phyloP scores from a whole-genome alignment of 2,329 filamentous ascomycete species.

The Fusarium sp. region DNA sequence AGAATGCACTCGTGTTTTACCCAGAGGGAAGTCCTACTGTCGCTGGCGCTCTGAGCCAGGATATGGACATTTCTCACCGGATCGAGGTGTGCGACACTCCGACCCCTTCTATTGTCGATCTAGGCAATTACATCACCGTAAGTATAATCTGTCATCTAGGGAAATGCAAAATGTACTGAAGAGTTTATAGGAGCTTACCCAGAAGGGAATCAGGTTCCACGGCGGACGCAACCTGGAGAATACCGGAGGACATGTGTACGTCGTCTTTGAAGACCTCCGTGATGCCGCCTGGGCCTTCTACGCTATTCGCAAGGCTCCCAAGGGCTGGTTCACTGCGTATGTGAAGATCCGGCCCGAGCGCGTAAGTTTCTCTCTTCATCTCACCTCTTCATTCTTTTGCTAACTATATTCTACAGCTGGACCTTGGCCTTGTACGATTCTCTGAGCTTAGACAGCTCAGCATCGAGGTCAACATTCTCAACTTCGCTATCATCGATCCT shows the following conservation, averaged over 20 bases:
- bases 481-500: slow-evolving; percentile 27
- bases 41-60: slow-evolving; percentile 53
- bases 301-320: slow-evolving; percentile 53
- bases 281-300: slow-evolving; percentile 62
- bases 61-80: slow-evolving; percentile 55
- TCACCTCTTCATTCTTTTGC: not conserved
- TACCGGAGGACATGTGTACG: slow-evolving; percentile 55
- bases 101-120: slow-evolving; percentile 46
- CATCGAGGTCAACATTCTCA: slow-evolving; percentile 37
- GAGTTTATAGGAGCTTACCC: slow-evolving; percentile 49
- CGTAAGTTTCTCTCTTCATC: slow-evolving; percentile 4
- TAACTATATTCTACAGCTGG: not conserved
- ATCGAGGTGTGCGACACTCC: slow-evolving; percentile 51
- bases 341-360: slow-evolving; percentile 15
- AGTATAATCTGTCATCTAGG: slow-evolving; percentile 18
- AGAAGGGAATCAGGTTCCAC: slow-evolving; percentile 45
- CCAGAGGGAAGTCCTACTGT: slow-evolving; percentile 39
- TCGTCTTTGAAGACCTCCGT: slow-evolving; percentile 67
- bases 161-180: slow-evolving; percentile 12
- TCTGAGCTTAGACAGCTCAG: slow-evolving; percentile 42
- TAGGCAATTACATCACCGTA: slow-evolving; percentile 57
- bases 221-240: slow-evolving; percentile 50
- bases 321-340: slow-evolving; percentile 54
- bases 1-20: not conserved
- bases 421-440: slow-evolving; percentile 5